Conservation (phyloP, 805 yeast species). For the Danielia oregonensis region DNA sequence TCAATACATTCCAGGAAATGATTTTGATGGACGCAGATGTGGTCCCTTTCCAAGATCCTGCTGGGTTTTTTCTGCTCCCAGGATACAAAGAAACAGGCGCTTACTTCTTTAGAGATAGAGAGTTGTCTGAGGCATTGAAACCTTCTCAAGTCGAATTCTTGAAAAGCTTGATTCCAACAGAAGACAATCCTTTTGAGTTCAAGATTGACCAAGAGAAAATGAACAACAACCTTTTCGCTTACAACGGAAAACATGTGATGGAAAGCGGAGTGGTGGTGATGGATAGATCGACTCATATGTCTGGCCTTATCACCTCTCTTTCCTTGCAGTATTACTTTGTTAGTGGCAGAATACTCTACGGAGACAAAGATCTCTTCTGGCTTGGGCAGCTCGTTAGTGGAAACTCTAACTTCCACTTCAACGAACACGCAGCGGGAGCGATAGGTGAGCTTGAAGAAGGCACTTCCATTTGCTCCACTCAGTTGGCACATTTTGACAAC, state of each 20-base stretch:
- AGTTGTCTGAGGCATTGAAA: slow-evolving; percentile 11
- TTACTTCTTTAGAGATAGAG: slow-evolving; percentile 25
- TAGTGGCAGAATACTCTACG: slow-evolving; percentile 22
- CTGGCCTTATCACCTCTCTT: slow-evolving; percentile 12
- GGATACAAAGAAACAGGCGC: slow-evolving; percentile 25
- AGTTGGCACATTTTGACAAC: slow-evolving; percentile 21
- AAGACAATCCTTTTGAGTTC: slow-evolving; percentile 4
- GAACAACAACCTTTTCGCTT: slow-evolving; percentile 13
- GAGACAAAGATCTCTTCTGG: slow-evolving; percentile 30
- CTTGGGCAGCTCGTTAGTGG: slow-evolving; percentile 25
- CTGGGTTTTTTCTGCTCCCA: slow-evolving; percentile 6
- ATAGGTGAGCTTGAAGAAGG: slow-evolving; percentile 17
- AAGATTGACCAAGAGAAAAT: slow-evolving; percentile 5
- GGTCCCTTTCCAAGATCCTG: slow-evolving; percentile 13
- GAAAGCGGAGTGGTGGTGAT: slow-evolving; percentile 36
- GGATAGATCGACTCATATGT: slow-evolving; percentile 20
- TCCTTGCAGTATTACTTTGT: slow-evolving; percentile 12
- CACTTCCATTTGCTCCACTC: slow-evolving; percentile 21
- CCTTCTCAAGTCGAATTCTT: slow-evolving; percentile 8
- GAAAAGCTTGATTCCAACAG: slow-evolving; percentile 9
- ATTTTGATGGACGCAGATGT: slow-evolving; percentile 17
- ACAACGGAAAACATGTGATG: slow-evolving; percentile 24
- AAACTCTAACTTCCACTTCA: slow-evolving; percentile 16
- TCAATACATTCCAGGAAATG: slow-evolving; percentile 30
- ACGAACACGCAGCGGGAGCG: slow-evolving; percentile 19